These are phyloP conservation scores for Meyerozyma guilliermondii DNA, from an alignment of 1,139 yeast genomes.

Conservation along the genomic window DNA sequence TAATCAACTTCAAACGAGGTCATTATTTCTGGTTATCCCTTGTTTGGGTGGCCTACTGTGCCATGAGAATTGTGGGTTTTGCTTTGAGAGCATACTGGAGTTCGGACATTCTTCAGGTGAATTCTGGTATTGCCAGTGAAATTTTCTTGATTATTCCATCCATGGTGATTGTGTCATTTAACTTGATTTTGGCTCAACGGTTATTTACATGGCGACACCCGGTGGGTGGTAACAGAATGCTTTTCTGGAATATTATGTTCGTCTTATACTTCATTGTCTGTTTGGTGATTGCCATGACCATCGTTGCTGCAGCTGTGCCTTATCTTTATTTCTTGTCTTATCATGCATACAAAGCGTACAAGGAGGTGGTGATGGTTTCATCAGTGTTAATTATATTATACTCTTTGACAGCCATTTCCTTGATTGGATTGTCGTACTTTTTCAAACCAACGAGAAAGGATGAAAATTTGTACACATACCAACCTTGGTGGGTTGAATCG, in stretches of 20 bases:
- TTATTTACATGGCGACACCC: slow-evolving; percentile 46
- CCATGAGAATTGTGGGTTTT: slow-evolving; percentile 27
- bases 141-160: slow-evolving; percentile 31
- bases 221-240: slow-evolving; percentile 36
- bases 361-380: slow-evolving; percentile 26
- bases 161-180: slow-evolving; percentile 29
- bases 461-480: slow-evolving; percentile 39
- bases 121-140: slow-evolving; percentile 28
- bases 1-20: slow-evolving; percentile 28
- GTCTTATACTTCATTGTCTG: slow-evolving; percentile 25
- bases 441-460: slow-evolving; percentile 40
- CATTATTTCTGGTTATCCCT: slow-evolving; percentile 32
- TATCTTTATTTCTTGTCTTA: slow-evolving; percentile 25
- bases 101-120: slow-evolving; percentile 18
- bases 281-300: slow-evolving; percentile 27
- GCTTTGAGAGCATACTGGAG: slow-evolving; percentile 28
- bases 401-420: slow-evolving; percentile 30
- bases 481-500: slow-evolving; percentile 46
- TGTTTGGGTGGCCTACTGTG: slow-evolving; percentile 28
- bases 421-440: slow-evolving; percentile 35
- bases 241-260: slow-evolving; percentile 34
- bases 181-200: slow-evolving; percentile 39
- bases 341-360: slow-evolving; percentile 18
- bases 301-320: slow-evolving; percentile 32
- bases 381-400: slow-evolving; percentile 28